Base-by-base conservation (phyloP, 345 rosid genomes). In the Arabis hirsuta region DNA sequence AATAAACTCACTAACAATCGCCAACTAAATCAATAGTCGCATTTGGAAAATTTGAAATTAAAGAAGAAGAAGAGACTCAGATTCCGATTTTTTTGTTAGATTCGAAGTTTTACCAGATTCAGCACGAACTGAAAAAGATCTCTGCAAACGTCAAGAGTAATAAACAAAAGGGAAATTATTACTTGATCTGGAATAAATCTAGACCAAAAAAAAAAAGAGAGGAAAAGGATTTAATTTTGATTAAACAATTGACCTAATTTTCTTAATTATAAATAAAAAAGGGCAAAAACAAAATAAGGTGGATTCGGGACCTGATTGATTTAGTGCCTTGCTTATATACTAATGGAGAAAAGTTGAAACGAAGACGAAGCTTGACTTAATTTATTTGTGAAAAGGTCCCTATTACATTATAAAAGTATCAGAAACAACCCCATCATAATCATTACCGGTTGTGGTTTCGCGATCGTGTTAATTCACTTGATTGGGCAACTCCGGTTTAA, bases 181-280 rank as follows among this genome's bases (percentile, higher is more conserved):
- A 69, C 73, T 58, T 58, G 65, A 58, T 69, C 73, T 69, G 73
- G 57, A 69, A 69, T 32, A n/a, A 69, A 69, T 68, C 64, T 29
- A 55, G 44, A 56, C 46, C 6, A 7, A 69, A 56, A 20, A 7
- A 29, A 12, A 63, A 3, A 31, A 19, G 47, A 58, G 22, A 26
- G 73, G 19, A 56, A 57, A 16, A 57, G 48, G 38, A 12, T 39
- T 69, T 47, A 22, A 20, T 55, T 41, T 12, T 57, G 73, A 55
- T 69, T 43, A 69, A 55, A 55, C 54, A 69, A 69, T 32, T 12
- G 42, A 56, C 54, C 55, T 69, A 31, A 39, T 44, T 32, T 11
- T 16, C 2, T 8, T 8, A 22, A 19, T 42, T 45, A 44, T 29
- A 2, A 56, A 16, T 32, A 31, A 20, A 46, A 34, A 46, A 29